Conservation (phyloP, 2,329 filamentous ascomycete species). For the Gnomoniopsis sp. region DNA sequence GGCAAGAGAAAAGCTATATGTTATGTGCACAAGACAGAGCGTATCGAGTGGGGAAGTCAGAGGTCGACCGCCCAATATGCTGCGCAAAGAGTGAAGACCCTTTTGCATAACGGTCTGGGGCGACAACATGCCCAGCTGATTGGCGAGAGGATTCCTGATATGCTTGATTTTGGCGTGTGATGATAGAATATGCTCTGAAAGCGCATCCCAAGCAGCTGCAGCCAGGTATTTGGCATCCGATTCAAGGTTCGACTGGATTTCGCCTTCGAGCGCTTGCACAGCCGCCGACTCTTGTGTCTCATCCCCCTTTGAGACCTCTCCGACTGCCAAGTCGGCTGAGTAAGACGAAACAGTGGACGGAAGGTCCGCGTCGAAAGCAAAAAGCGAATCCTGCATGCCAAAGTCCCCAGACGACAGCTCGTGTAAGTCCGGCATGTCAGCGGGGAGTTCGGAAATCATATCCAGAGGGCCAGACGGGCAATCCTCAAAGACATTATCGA, state of each 20-base stretch:
- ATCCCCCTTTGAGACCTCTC: conserved; percentile 22
- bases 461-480: conserved; percentile 27
- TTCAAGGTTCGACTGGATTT: neutral
- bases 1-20: conserved; percentile 48
- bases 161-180: conserved; percentile 41
- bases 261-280: neutral
- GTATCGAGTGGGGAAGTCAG: conserved; percentile 39
- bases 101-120: conserved; percentile 34
- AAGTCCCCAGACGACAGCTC: conserved; percentile 26
- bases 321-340: conserved; percentile 34
- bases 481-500: conserved; percentile 14
- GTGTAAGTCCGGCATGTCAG: conserved; percentile 32
- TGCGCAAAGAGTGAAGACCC: conserved; percentile 40
- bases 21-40: conserved; percentile 49
- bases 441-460: conserved; percentile 40
- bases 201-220: conserved; percentile 40
- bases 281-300: conserved; percentile 1
- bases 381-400: conserved; percentile 32
- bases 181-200: conserved; percentile 42
- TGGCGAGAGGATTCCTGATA: conserved; percentile 40
- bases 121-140: conserved; percentile 37
- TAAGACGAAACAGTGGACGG: conserved; percentile 31
- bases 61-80: conserved; percentile 36
- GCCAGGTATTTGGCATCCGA: conserved; percentile 38
- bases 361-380: conserved; percentile 32